phyloP scores from a whole-genome alignment of 176 grass and related monocot species.

The Cenchrus fungigraminus region DNA sequence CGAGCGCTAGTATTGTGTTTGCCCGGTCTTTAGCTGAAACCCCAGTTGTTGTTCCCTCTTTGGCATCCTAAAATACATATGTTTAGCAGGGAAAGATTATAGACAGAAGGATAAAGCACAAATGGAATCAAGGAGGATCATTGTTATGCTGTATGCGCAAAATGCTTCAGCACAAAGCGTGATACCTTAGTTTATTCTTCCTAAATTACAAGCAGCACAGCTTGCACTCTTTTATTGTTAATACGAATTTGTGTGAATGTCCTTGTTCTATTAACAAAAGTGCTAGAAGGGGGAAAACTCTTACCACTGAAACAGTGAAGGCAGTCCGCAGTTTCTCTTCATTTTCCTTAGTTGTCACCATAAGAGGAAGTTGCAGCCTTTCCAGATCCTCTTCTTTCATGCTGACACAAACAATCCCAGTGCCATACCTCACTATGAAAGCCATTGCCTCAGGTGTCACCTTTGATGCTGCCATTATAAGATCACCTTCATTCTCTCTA shows the following conservation, averaged over 20 bases:
- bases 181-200: conserved; percentile 10
- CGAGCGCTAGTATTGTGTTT: conserved; percentile 69
- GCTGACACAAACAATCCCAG: conserved; percentile 97
- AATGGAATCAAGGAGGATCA: neutral
- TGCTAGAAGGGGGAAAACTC: neutral
- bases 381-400: conserved; percentile 97
- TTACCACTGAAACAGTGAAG: conserved; percentile 95
- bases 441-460: conserved; percentile 90
- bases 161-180: conserved; percentile 6
- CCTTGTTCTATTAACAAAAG: conserved; percentile 18
- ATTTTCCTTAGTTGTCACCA: conserved; percentile 91
- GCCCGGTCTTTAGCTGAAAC: conserved; percentile 88
- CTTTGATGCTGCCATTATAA: conserved; percentile 97
- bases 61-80: conserved; percentile 70
- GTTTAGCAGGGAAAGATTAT: conserved; percentile 11
- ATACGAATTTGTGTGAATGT: neutral
- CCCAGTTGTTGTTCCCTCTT: conserved; percentile 91
- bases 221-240: neutral
- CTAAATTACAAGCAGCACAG: conserved; percentile 4
- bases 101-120: neutral
- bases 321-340: conserved; percentile 85
- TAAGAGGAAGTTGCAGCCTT: conserved; percentile 81
- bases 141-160: neutral
- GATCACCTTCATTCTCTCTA: conserved; percentile 97
- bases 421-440: conserved; percentile 92